Evolutionary conservation across 2,329 filamentous ascomycete species (phyloP).

Genomic region (Sphaerostilbella broomeana): DNA sequence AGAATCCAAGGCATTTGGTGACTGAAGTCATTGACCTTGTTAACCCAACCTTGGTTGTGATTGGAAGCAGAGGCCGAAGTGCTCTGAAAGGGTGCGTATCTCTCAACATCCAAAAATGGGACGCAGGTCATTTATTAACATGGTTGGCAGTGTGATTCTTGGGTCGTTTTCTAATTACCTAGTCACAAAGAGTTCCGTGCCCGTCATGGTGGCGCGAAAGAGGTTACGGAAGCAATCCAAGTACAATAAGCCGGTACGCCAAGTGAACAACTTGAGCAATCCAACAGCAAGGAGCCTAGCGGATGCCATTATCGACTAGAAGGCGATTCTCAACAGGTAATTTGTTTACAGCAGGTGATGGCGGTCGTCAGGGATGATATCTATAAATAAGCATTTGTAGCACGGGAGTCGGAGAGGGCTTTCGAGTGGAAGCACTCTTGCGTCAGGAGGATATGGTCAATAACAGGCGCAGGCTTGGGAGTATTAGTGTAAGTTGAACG

Average conservation of each 20-base stretch:
- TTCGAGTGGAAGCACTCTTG: no score
- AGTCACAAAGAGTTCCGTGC: conserved; percentile 91
- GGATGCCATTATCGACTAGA: conserved; percentile 66
- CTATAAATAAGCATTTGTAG: no score
- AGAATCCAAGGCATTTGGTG: conserved; percentile 92
- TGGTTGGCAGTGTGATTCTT: conserved; percentile 65
- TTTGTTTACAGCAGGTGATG: neutral
- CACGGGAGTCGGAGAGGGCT: no score
- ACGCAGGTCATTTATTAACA: no score
- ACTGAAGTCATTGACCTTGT: conserved; percentile 95
- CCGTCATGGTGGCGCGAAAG: conserved; percentile 96
- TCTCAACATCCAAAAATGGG: no score
- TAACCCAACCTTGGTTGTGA: conserved; percentile 83
- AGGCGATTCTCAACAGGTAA: neutral
- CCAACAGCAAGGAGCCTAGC: conserved; percentile 60
- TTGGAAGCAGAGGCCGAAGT: conserved; percentile 85
- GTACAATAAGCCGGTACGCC: conserved; percentile 60
- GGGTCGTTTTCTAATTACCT: conserved; percentile 97
- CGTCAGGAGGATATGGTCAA: no score
- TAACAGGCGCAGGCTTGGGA: no score
- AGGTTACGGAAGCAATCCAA: conserved; percentile 81
- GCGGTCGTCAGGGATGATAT: neutral
- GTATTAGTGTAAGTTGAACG: no score
- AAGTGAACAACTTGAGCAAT: conserved; percentile 76
- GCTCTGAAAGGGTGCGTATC: conserved; percentile 78